Conservation (phyloP, 225 moss, liverwort and hornwort genomes). For the Physcomitrium patens region DNA sequence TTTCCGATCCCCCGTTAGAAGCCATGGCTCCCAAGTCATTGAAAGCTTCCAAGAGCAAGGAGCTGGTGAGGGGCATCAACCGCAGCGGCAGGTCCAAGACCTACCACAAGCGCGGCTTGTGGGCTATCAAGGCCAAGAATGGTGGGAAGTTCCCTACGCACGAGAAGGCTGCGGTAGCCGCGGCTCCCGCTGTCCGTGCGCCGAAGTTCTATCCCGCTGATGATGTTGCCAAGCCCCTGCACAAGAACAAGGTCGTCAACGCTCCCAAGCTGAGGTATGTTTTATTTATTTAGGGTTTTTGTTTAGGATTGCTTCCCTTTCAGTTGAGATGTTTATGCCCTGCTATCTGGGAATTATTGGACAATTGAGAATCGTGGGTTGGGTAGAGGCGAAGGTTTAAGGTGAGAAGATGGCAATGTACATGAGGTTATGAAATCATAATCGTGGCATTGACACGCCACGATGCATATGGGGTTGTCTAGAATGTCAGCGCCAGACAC, state of each 20-base stretch:
- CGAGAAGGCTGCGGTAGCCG: constrained; percentile 43
- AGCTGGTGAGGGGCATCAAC: constrained; percentile 66
- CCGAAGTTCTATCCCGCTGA: constrained; percentile 86
- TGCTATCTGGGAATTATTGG: no score
- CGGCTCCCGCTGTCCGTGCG: constrained; percentile 40
- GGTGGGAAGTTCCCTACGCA: constrained; percentile 65
- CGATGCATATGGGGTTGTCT: no score
- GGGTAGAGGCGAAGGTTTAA: no score
- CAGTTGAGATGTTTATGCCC: no score
- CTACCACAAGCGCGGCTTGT: constrained; percentile 77
- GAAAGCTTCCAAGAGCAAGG: constrained; percentile 52
- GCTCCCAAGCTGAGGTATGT: constrained; percentile 68
- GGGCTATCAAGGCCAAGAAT: constrained; percentile 85
- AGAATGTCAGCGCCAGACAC: no score
- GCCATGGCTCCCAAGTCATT: constrained; percentile 46
- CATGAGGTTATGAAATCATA: no score
- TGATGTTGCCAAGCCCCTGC: constrained; percentile 69
- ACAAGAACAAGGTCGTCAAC: constrained; percentile 80
- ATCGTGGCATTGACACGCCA: no score
- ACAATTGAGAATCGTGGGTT: no score
- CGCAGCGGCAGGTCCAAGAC: constrained; percentile 68
- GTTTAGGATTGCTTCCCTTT: no score
- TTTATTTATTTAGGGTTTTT: no score
- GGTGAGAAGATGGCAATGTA: no score
- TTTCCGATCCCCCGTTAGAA: neutral